Evolutionary conservation across 1,284 basidiomycete species (phyloP), one percentile per base, ranked within the genome.

Genomic region (Cerrena zonata): DNA sequence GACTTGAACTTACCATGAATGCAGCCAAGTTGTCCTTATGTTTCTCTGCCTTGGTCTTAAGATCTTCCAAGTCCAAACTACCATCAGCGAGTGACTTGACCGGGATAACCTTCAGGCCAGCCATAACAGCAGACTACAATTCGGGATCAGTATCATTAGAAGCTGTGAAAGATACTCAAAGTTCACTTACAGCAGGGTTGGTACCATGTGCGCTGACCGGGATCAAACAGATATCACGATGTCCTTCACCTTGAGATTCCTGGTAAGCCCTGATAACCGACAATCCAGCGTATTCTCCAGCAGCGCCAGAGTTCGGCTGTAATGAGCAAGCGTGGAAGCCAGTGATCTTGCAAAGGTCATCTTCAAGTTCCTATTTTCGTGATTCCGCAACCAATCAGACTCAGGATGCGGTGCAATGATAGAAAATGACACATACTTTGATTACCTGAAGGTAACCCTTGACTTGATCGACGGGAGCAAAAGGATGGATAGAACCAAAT

Each of bases 301-400:
- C 92, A 12, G 95, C 95, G 53, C 95, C 95, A 22, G 94, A 98
- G 71, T 99, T 99, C 49, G 95, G 95, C 69, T 99, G 95, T 27
- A 99, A 77, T 3, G 93, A 95, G 56, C 94, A 93, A 15, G 93
- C 86, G 56, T 91, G 82, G 74, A 98, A 97, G 23, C 95, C 95
- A 13, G 95, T 99, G 57, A 98, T 91, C 62, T 82, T 87, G 75
- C 91, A 93, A 2, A 99, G 77, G 70, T 98, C 93, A 15, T 76
- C 71, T 67, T 95, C 92, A 47, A 99, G 78, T 75, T 99, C 95
- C 78, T 89, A 58, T 15, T 22, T 18, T 10, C n/a, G n/a, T n/a
- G n/a, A n/a, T n/a, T n/a, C n/a, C 41, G n/a, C 10, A 18, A 34
- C 58, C 3, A 47, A 58, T 24, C 52, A 55, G 5, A 0, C n/a